phyloP scores from a whole-genome alignment of 1,284 basidiomycete species.

The Microstroma glucosiphilum region DNA sequence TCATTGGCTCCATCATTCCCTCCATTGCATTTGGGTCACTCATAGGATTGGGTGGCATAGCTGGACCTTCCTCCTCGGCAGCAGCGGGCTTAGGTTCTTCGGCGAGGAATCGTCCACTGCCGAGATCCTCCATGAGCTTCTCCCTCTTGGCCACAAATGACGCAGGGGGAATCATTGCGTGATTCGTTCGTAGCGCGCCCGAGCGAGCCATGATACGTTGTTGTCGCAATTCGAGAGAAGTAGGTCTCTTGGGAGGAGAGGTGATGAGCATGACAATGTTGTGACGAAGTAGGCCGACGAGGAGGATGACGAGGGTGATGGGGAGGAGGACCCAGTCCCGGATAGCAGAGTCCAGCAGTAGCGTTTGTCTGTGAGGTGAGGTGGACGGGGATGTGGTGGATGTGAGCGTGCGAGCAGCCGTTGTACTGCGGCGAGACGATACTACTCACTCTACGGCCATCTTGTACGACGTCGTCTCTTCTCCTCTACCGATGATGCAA shows the following conservation, averaged over 20 bases:
- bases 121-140: conserved; percentile 32
- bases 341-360: conserved; percentile 40
- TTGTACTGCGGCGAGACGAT: neutral
- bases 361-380: conserved; percentile 4
- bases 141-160: conserved; percentile 33
- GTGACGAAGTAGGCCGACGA: conserved; percentile 88
- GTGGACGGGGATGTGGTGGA: neutral
- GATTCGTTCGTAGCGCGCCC: conserved; percentile 32
- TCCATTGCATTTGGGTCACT: conserved; percentile 89
- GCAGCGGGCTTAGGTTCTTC: conserved; percentile 10
- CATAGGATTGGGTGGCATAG: conserved; percentile 59
- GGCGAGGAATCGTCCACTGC: conserved; percentile 39
- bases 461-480: no score
- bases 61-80: conserved; percentile 18
- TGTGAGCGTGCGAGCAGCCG: neutral
- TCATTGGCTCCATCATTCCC: conserved; percentile 97
- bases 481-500: no score
- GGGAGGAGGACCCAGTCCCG: conserved; percentile 75
- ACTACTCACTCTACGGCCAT: neutral
- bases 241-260: conserved; percentile 72
- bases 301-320: conserved; percentile 94
- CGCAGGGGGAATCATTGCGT: conserved; percentile 33
- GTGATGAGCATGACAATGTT: conserved; percentile 85
- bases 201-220: conserved; percentile 58
- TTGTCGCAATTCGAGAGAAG: conserved; percentile 75